phyloP scores from a whole-genome alignment of 2,329 filamentous ascomycete species.

The Colletotrichum spaethianum region DNA sequence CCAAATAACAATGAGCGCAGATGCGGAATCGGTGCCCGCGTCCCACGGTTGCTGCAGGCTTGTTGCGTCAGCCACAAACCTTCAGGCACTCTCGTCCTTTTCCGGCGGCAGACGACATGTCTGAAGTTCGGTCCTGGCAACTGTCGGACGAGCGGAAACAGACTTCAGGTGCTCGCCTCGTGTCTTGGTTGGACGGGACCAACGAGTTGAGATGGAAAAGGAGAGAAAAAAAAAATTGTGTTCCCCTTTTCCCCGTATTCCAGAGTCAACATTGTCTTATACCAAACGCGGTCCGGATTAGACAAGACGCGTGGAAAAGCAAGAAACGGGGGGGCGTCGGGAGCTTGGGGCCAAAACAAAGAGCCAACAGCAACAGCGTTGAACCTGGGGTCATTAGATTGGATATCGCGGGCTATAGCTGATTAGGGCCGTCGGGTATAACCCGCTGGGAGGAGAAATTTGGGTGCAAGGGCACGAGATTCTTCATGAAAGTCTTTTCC shows the following conservation, averaged over 20 bases:
- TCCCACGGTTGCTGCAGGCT: background rate
- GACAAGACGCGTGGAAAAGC: background rate
- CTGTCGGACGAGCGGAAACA: background rate
- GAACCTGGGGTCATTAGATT: conserved; percentile 3
- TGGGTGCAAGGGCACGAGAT: background rate
- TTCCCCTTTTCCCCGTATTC: background rate
- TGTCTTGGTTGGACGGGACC: background rate
- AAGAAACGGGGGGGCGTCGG: background rate
- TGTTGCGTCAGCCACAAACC: background rate
- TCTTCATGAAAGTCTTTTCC: background rate
- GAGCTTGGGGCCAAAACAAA: background rate
- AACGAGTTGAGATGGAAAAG: background rate
- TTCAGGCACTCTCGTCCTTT: too few relatives aligned
- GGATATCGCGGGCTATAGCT: background rate
- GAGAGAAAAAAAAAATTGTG: too few relatives aligned
- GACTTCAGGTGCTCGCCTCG: background rate
- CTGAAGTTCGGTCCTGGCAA: background rate
- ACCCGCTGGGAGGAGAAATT: background rate
- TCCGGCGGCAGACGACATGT: background rate
- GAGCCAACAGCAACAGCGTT: conserved; percentile 3
- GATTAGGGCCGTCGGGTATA: background rate
- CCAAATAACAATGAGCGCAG: background rate
- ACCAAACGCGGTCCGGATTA: background rate
- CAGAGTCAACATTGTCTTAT: background rate
- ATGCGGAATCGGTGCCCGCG: background rate